Base-by-base conservation (phyloP, 768 basidiomycete genomes). In the Suillus alpinus region DNA sequence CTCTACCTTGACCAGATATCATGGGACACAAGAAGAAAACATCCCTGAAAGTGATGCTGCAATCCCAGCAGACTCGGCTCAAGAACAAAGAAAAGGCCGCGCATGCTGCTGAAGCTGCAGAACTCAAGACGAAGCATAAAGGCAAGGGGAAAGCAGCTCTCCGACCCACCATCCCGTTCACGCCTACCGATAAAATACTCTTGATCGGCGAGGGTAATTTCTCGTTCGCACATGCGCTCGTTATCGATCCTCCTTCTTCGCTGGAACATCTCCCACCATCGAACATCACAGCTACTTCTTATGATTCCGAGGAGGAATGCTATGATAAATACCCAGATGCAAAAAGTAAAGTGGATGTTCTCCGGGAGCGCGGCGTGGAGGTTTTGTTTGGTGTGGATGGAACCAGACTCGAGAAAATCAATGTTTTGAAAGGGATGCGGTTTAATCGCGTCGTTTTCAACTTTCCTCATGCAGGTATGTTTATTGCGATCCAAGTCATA, bases 141-240 rank as follows among this genome's bases (percentile, higher is more conserved):
- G 76, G 56, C 78, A 86, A 70, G 68, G 75, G 68, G 26, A 78
- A 75, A 63, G 68, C 62, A 36, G 66, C 68, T 41, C 76, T 66
- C 39, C 76, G 69, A n/a, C 76, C 79, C 1, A 89, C 83, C 0
- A 78, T 90, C 9, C 91, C 91, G 0, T 92, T 91, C 73, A 72
- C 70, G 14, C 69, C 83, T 0, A 85, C 83, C 8, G 87, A 92
- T 68, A 83, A 71, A 52, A 88, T 93, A 37, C 78, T 92, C 23
- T 81, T 96, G 34, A 77, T 98, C 57, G 96, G 95, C 9, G 96
- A 98, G 78, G 96, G 94, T 12, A 93, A 98, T 72, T 98, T 98
- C 69, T 96, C 95, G 1, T 98, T 92, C 67, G 82, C 94, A 3
- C 85, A 83, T 31, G 87, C 94, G 16, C 80, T 98, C 16, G 73